Evolutionary conservation across 139 green algal genomes (phyloP), one percentile per base, ranked within the genome.

Genomic region (Volvox reticuliferus): DNA sequence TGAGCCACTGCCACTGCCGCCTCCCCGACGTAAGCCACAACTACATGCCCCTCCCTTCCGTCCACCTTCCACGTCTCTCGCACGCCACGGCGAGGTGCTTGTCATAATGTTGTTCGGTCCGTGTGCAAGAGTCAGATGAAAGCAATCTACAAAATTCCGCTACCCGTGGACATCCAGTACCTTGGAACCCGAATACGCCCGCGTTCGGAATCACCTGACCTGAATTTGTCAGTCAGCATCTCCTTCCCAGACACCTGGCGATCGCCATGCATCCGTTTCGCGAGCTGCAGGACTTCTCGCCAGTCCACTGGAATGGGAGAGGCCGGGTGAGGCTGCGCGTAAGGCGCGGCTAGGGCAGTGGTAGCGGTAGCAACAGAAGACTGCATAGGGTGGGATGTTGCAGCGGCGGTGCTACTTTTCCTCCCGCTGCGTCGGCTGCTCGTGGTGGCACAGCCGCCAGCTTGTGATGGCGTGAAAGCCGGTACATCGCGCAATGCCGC

Each of bases 191-290:
- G 44, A 55, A 55, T 55, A 9, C 5, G 44, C 44, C 44, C 44
- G 44, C 44, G 44, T 55, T 9, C 44, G 44, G 44, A 55, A 55
- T 9, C 65, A 16, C 65, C 12, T 30, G 77, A 96, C 94, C 94
- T 94, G 92, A 95, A 96, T 0, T 80, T 94, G 92, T 97, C 94
- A 2, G 95, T 97, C 28, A 97, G 92, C 91, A 97, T 93, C 16
- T 92, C 84, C 69, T 89, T 30, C 24, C 93, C 91, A 61, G 62
- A 82, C 30, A 32, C 50, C 32, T 12, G 50, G 61, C 37, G 20
- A 33, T 81, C 62, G 12, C 62, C 32, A 73, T 67, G 13, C 75
- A 36, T 32, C 86, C 76, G 21, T 73, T 78, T 30, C 83, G 91
- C 91, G 18, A 37, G 33, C n/a, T 87, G 88, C 89, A 97, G 91